Evolutionary conservation across 2,329 filamentous ascomycete species (phyloP).

Genomic region (Exophiala xenobiotica): DNA sequence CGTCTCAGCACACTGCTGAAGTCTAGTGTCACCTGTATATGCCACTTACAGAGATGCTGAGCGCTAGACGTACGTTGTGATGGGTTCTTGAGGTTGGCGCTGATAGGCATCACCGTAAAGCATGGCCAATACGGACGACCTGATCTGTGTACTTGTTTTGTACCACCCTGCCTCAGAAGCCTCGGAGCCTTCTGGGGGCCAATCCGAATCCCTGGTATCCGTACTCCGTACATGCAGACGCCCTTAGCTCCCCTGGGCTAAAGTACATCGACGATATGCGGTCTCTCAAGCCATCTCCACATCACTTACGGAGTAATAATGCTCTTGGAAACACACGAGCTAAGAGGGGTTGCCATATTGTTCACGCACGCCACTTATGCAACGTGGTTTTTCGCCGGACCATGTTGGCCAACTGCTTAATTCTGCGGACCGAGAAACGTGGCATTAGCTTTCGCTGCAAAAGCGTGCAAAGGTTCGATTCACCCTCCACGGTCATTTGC

Average conservation of each 20-base stretch:
- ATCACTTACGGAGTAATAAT: no score
- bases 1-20: no score
- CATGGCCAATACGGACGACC: no score
- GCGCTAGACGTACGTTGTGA: no score
- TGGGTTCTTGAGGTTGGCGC: no score
- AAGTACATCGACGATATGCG: neutral
- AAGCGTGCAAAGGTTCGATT: constrained; percentile 4
- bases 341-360: neutral
- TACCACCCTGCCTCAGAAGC: no score
- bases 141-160: no score
- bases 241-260: no score
- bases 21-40: no score
- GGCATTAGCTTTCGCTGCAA: constrained; percentile 24
- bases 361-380: constrained; percentile 19
- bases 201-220: neutral
- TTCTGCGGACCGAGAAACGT: constrained; percentile 24
- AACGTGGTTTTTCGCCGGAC: constrained; percentile 6
- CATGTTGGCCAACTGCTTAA: constrained; percentile 8
- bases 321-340: neutral
- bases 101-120: no score
- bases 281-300: neutral
- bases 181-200: neutral
- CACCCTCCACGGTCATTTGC: neutral
- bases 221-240: no score
- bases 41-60: no score